Conservation (phyloP, 352 stramenopile genomes). For the Pythium chondricola region DNA sequence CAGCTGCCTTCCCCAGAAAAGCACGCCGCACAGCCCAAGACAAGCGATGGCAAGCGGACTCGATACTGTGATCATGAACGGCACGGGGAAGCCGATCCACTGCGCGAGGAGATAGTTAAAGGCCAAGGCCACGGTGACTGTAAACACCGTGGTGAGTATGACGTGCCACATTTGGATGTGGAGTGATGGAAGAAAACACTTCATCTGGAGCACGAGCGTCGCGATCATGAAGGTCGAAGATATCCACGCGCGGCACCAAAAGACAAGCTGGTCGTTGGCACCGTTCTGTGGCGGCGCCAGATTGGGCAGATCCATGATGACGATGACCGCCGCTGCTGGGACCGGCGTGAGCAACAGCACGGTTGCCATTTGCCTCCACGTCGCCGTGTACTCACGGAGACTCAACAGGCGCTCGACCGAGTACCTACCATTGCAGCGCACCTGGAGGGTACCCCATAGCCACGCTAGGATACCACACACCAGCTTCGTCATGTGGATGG, state of each 20-base stretch:
- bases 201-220: not conserved
- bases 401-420: not conserved
- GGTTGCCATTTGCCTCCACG: no score
- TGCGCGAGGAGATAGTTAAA: not conserved
- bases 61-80: conserved; percentile 15
- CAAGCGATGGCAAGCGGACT: conserved; percentile 18
- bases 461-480: no score
- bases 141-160: not conserved
- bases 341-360: not conserved
- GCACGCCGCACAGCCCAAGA: not conserved
- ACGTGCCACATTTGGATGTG: not conserved
- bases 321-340: not conserved
- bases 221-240: not conserved
- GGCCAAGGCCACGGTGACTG: not conserved
- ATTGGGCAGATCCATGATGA: not conserved
- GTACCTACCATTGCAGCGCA: not conserved
- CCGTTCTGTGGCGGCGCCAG: not conserved
- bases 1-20: not conserved
- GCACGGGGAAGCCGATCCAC: conserved; percentile 1
- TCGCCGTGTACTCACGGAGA: not conserved
- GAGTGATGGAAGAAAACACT: not conserved
- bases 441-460: no score
- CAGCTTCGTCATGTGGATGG: no score
- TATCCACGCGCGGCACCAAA: not conserved
- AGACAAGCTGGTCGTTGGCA: not conserved